Base-by-base conservation (phyloP, 805 yeast genomes). In the Candida jianshihensis region DNA sequence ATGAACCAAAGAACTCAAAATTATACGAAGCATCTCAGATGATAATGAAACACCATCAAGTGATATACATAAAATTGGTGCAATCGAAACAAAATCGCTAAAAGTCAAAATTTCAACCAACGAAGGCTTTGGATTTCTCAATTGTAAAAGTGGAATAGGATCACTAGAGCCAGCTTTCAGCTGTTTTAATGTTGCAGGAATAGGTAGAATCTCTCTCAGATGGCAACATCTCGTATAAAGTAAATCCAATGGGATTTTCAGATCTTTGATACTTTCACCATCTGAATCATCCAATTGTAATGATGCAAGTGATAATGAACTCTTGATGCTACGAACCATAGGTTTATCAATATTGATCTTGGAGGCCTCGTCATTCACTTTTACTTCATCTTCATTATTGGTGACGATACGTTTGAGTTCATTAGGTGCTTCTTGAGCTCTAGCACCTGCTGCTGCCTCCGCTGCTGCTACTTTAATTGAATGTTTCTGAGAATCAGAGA, bases 191-290 rank as follows among this genome's bases (percentile, higher is more conserved):
- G 89, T 86, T 1, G 95, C 94, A 1, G 95, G 92, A 37, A 89
- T 87, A 1, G 97, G 97, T 40, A 89, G 59, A 35, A 89, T 89
- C 53, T 89, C 97, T 37, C 97, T 68, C 42, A 89, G 61, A 58
- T 89, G 97, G 51, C 97, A 89, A 56, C 97, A 89, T 46, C 97
- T 68, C 0, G 96, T 85, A 59, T 89, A 89, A 53, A 89, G 68
- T 28, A 80, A 68, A 49, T 87, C 95, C 36, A 82, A 70, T 24
- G 73, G 64, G 10, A 66, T 53, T 30, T 53, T 55, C 6, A 50
- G 21, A 26, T 49, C 35, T 12, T 34, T 37, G 19, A 66, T 60
- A 15, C 65, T 64, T 41, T 51, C 5, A 22, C 48, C 49, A 6
- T 52, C 53, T 3, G 42, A 42, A 9, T 33, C 41, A 9, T 42